A percentile compares a stretch with the other conserved stretches of the same genome.
phyloP scores from a whole-genome alignment of 345 rosid genomes.

The Leavenworthia alabamica region DNA sequence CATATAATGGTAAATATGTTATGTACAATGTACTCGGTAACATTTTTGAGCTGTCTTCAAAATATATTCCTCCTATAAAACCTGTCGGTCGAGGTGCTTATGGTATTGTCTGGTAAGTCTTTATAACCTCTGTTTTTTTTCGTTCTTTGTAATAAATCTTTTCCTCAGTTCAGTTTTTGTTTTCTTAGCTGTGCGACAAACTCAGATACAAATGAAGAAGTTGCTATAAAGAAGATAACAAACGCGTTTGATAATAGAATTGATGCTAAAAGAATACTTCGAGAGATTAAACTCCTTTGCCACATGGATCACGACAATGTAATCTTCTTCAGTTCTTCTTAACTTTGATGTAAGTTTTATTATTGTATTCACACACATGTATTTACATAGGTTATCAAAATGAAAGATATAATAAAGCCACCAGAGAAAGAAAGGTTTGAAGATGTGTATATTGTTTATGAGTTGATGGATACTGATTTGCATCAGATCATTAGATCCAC shows the following conservation, averaged over 20 bases:
- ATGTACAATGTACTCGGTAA: slow-evolving; percentile 62
- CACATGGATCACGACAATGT: slow-evolving; percentile 95
- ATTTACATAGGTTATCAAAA: slow-evolving; percentile 54
- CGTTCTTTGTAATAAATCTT: background rate
- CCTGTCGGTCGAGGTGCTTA: slow-evolving; percentile 84
- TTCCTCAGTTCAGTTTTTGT: background rate
- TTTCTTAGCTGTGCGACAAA: slow-evolving; percentile 60
- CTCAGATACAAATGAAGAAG: slow-evolving; percentile 74
- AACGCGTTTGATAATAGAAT: slow-evolving; percentile 88
- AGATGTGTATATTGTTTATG: slow-evolving; percentile 83
- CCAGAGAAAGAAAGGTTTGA: slow-evolving; percentile 61
- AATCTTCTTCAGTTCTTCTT: slow-evolving; percentile 10
- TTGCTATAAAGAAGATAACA: slow-evolving; percentile 84
- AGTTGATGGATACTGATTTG: slow-evolving; percentile 90
- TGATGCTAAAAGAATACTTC: slow-evolving; percentile 84
- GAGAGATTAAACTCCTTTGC: slow-evolving; percentile 87
- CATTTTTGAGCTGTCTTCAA: slow-evolving; percentile 56
- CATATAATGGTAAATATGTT: slow-evolving; percentile 46
- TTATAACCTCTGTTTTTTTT: background rate
- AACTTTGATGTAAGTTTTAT: background rate
- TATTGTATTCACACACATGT: background rate
- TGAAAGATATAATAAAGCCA: slow-evolving; percentile 78
- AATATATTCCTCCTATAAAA: slow-evolving; percentile 78
- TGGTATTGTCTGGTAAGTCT: slow-evolving; percentile 77
- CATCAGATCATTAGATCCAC: slow-evolving; percentile 76